Conservation (phyloP, 306 rosid species). For the barrel medic (Medicago truncatula) region DNA sequence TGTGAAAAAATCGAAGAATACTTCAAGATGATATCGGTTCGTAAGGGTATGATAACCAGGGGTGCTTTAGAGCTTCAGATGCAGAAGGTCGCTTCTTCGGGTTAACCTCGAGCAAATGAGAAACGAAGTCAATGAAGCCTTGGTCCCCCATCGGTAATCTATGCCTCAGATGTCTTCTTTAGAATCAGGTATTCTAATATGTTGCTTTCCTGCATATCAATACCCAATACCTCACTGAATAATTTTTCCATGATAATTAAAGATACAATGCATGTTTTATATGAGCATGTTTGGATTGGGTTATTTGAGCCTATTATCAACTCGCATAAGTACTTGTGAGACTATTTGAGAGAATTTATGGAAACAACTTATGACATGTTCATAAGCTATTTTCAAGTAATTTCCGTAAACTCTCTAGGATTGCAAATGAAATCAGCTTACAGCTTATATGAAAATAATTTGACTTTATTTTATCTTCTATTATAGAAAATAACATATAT, state of each 20-base stretch:
- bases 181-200: conserved; percentile 94
- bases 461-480: no score
- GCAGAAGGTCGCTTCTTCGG: conserved; percentile 99
- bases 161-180: conserved; percentile 92
- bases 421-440: no score
- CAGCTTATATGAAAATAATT: no score
- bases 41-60: conserved; percentile 95
- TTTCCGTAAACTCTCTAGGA: no score
- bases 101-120: conserved; percentile 85
- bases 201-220: conserved; percentile 73
- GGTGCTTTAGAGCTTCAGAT: conserved; percentile 89
- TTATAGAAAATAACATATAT: no score
- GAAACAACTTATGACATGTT: background rate
- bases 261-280: background rate
- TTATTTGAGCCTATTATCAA: background rate
- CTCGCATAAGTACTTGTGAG: background rate
- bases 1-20: conserved; percentile 15
- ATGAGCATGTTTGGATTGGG: background rate
- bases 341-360: background rate
- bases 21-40: conserved; percentile 94
- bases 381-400: no score
- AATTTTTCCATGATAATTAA: conserved; percentile 18
- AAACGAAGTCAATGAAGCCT: conserved; percentile 94
- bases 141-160: conserved; percentile 98
- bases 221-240: background rate